Conservation (phyloP, 306 rosid species). For the Trichosanthes cucumerina region DNA sequence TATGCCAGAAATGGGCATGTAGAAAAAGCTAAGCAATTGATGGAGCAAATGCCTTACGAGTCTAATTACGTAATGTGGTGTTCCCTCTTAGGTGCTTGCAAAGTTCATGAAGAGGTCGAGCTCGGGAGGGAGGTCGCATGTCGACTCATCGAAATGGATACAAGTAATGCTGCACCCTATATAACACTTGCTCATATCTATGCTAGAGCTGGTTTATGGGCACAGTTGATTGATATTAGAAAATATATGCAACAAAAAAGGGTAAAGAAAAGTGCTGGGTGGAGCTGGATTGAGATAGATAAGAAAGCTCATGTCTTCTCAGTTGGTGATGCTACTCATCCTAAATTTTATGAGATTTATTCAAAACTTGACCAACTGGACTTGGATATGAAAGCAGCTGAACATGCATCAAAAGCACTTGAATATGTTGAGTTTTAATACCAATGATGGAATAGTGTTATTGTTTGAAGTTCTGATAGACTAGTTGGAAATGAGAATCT, state of each 20-base stretch:
- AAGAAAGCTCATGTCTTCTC: slow-evolving; percentile 28
- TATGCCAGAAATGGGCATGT: slow-evolving; percentile 49
- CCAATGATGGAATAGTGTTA: neutral
- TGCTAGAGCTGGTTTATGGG: slow-evolving; percentile 53
- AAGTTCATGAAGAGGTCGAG: slow-evolving; percentile 44
- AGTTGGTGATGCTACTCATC: slow-evolving; percentile 24
- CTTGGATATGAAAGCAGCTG: slow-evolving; percentile 4
- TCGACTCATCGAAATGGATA: slow-evolving; percentile 41
- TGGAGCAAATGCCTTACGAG: slow-evolving; percentile 48
- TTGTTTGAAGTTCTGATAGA: neutral
- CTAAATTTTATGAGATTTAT: neutral
- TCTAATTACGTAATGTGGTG: slow-evolving; percentile 53
- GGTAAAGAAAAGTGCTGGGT: slow-evolving; percentile 27
- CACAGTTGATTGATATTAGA: slow-evolving; percentile 36
- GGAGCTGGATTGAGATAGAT: slow-evolving; percentile 44
- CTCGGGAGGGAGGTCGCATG: slow-evolving; percentile 47
- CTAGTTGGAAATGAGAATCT: neutral
- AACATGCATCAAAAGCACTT: neutral
- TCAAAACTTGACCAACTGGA: neutral
- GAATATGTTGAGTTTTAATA: neutral
- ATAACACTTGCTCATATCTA: slow-evolving; percentile 41
- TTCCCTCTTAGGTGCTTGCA: slow-evolving; percentile 42
- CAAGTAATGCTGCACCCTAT: slow-evolving; percentile 39
- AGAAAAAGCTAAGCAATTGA: slow-evolving; percentile 40
- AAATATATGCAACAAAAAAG: slow-evolving; percentile 32